Base-by-base conservation (phyloP, 108 stramenopile genomes). In the Chaetoceros muelleri region DNA sequence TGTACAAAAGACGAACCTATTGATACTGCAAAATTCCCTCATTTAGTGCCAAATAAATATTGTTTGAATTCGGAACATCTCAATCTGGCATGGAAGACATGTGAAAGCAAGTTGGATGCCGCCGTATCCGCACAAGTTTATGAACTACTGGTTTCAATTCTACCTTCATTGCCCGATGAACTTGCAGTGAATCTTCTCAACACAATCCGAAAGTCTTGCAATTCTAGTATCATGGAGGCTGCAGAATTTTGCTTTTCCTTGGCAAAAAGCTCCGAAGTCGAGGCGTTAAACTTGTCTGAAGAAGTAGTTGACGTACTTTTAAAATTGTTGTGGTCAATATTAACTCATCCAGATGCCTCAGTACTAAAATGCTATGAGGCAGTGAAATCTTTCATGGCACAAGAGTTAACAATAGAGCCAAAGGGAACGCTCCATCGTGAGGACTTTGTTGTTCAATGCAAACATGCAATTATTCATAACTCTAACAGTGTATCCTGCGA, bases 31-130 rank as follows among this genome's bases (percentile, higher is more conserved):
- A 24, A 21, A 0, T 21, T 49, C n/a, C n/a, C 48, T 49, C 13
- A 24, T 24, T 7, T 49, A 21, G 48, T 30, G 13, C 53, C 73
- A 8, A 82, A 80, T 44, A 53, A 56, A 26, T 85, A 74, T 52
- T 91, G 90, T 55, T 63, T 93, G 40, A 70, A 79, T 47, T 48
- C 67, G 3, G 82, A 85, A 8, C 87, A 93, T 58, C 72, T 93
- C 3, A 48, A 79, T 8, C 55, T 87, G 29, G 87, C 92, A 16
- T 93, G 92, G 92, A 85, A 82, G 58, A 89, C 85, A 8, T 93
- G 85, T 57, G 77, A 68, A 8, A 71, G 76, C 28, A 85, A 84
- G 34, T 65, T 78, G 1, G 92, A 89, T 55, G 74, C 82, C 0
- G 87, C 87, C 7, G 85, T 89, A 7, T 82, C 92, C 1, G 67